Base-by-base conservation (phyloP, 2,329 filamentous ascomycete species). In the Aquanectria penicillioides region DNA sequence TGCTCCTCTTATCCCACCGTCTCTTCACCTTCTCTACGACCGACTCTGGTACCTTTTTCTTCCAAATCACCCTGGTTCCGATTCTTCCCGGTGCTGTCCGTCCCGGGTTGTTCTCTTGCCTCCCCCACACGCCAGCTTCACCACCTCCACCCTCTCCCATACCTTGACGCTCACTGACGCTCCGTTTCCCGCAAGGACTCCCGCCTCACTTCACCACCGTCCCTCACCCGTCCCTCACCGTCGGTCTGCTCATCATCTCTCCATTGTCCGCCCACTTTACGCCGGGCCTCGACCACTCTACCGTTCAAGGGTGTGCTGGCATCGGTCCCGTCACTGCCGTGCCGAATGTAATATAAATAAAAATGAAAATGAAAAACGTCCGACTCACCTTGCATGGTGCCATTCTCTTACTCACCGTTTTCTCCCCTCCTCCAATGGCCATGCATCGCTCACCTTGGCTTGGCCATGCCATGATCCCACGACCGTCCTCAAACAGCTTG, bases 211-310 rank as follows among this genome's bases (percentile, higher is more conserved):
- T 55, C 23, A 40, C 53, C 48, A 64, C 59, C 60, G 55, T 69
- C 64, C n/a, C n/a, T 47, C 15, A 23, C 43, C 44, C 46, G 20
- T 43, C 34, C 23, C 48, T 58, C 48, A 64, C 59, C 60, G 55
- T 69, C 64, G 58, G 64, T 64, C 64, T 69, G 61, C 61, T 55
- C 57, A 65, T 48, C 59, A 57, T 57, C 33, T 53, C 33, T 58
- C 49, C 26, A 41, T 53, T 37, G 23, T 50, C 50, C 59, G 44
- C 46, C 52, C 56, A 62, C 52, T 57, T 25, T 48, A 26, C 28
- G n/a, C n/a, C n/a, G n/a, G n/a, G n/a, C n/a, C n/a, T n/a, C n/a
- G n/a, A n/a, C n/a, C n/a, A n/a, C 31, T 63, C 33, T 50, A 57
- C 34, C 37, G 36, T 57, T 37, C 43, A 36, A 52, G 49, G 36